These are phyloP conservation scores for Mycosarcoma mackinlayi DNA, from an alignment of 1,284 basidiomycete species.

Conservation along the genomic window DNA sequence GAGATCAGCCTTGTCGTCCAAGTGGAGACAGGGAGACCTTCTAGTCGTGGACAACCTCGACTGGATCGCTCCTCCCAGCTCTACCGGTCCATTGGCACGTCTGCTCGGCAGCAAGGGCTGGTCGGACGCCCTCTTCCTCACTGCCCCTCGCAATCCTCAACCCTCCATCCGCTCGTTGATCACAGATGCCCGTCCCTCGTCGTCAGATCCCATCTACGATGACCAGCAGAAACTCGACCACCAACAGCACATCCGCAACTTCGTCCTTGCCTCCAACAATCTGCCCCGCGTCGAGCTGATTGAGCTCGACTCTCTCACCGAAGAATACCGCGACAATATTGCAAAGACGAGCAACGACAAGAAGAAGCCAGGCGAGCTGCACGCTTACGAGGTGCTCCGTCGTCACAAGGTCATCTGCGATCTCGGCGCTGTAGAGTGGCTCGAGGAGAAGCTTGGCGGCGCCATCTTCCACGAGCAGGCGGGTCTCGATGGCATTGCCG, in stretches of 20 bases:
- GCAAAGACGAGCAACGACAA: conserved; percentile 55
- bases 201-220: conserved; percentile 59
- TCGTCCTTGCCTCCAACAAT: conserved; percentile 58
- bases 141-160: conserved; percentile 59
- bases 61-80: conserved; percentile 61
- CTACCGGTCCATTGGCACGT: conserved; percentile 55
- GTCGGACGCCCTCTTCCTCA: conserved; percentile 63
- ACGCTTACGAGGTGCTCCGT: conserved; percentile 66
- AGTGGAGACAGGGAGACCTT: conserved; percentile 79
- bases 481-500: conserved; percentile 10
- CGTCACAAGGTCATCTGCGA: conserved; percentile 60
- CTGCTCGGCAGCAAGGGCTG: conserved; percentile 58
- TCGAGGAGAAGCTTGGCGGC: conserved; percentile 67
- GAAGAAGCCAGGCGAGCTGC: conserved; percentile 67
- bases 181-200: conserved; percentile 47
- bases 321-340: conserved; percentile 43
- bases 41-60: conserved; percentile 77
- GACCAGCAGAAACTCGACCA: conserved; percentile 55
- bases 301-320: conserved; percentile 58
- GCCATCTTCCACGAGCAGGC: conserved; percentile 59
- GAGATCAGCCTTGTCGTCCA: conserved; percentile 84
- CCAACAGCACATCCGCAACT: conserved; percentile 51
- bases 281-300: conserved; percentile 60
- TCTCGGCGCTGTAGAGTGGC: conserved; percentile 68
- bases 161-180: conserved; percentile 31